Conservation (phyloP, 345 rosid species). For the Moricandia arvensis region DNA sequence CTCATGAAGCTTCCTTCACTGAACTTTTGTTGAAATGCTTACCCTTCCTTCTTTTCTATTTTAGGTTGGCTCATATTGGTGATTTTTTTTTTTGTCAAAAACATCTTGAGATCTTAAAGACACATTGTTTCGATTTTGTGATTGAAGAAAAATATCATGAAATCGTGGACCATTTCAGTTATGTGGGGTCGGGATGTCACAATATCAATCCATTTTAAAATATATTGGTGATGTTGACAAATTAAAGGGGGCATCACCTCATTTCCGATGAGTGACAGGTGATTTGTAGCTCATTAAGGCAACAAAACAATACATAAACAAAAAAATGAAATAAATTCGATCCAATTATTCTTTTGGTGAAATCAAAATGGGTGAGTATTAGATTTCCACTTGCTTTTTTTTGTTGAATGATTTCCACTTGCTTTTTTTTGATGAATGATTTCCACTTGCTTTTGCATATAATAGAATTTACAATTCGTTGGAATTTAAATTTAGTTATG, state of each 20-base stretch:
- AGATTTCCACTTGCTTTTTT: conserved; percentile 16
- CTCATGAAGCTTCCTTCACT: too few relatives aligned
- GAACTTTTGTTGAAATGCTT: too few relatives aligned
- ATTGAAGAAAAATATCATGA: too few relatives aligned
- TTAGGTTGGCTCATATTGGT: too few relatives aligned
- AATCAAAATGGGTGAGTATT: conserved; percentile 1
- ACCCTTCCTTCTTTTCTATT: too few relatives aligned
- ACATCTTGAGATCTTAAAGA: too few relatives aligned
- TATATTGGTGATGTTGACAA: not conserved
- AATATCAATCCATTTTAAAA: not conserved
- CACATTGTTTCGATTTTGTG: too few relatives aligned
- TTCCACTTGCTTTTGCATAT: conserved; percentile 9
- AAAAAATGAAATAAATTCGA: not conserved
- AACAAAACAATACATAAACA: not conserved
- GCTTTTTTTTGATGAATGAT: not conserved
- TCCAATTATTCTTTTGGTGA: not conserved
- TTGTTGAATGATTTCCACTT: conserved; percentile 10
- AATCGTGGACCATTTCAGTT: too few relatives aligned
- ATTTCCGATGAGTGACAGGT: not conserved
- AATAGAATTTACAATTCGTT: not conserved
- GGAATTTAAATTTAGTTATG: not conserved
- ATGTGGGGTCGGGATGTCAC: too few relatives aligned
- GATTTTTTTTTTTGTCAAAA: too few relatives aligned
- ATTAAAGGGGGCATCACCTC: not conserved
- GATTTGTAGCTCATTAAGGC: not conserved